These are phyloP conservation scores for Camillea tinctor DNA, from an alignment of 2,329 filamentous ascomycete species.

Conservation along the genomic window DNA sequence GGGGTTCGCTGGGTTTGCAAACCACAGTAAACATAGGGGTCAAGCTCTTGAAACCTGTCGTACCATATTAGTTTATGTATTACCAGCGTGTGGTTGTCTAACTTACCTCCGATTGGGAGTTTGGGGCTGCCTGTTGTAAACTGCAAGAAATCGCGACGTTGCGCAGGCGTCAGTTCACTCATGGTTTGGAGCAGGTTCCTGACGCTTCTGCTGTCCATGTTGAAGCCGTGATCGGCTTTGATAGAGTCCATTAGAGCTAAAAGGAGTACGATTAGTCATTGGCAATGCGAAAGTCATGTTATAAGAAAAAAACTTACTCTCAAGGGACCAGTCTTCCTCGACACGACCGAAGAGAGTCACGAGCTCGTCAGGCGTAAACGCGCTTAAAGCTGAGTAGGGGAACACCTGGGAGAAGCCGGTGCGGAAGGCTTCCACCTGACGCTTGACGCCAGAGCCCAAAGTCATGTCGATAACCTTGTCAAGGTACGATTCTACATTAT, in stretches of 20 bases:
- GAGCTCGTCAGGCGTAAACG: slow-evolving; percentile 92
- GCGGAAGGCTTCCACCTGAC: slow-evolving; percentile 88
- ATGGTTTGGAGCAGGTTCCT: slow-evolving; percentile 91
- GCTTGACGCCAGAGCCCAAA: slow-evolving; percentile 80
- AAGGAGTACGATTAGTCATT: slow-evolving; percentile 22
- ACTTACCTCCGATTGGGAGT: slow-evolving; percentile 91
- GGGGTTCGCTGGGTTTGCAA: slow-evolving; percentile 95
- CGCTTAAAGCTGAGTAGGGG: slow-evolving; percentile 85
- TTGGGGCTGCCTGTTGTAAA: slow-evolving; percentile 98
- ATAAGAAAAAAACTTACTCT: slow-evolving; percentile 65
- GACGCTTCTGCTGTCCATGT: slow-evolving; percentile 96
- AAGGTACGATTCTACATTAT: slow-evolving; percentile 88
- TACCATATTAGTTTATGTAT: slow-evolving; percentile 31
- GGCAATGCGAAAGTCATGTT: slow-evolving; percentile 5
- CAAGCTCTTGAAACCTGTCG: slow-evolving; percentile 85
- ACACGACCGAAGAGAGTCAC: slow-evolving; percentile 91
- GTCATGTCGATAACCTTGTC: slow-evolving; percentile 91
- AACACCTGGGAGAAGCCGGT: slow-evolving; percentile 93
- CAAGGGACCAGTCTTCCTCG: slow-evolving; percentile 95
- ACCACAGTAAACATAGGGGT: slow-evolving; percentile 99
- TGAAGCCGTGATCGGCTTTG: slow-evolving; percentile 97
- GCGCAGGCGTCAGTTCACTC: slow-evolving; percentile 74
- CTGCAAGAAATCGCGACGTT: slow-evolving; percentile 91
- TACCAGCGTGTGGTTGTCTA: slow-evolving; percentile 4
- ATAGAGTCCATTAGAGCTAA: slow-evolving; percentile 95